Base-by-base conservation (phyloP, 176 grass and related monocot genomes). In the Neostapfia colusana region DNA sequence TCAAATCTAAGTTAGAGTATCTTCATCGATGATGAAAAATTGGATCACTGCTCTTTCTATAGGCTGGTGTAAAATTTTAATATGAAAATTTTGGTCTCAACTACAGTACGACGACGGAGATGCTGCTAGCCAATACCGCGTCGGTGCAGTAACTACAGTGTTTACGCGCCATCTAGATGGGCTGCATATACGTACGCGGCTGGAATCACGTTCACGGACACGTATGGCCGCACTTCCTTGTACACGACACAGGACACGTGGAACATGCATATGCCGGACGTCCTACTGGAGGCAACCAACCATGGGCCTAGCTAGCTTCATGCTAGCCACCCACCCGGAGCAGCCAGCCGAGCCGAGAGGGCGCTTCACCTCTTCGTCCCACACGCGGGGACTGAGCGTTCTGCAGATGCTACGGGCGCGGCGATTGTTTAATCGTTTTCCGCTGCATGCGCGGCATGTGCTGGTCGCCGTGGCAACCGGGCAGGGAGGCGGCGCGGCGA, bases 381-480 rank as follows among this genome's bases (percentile, higher is more conserved):
- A 43, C 42, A 48, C 11, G 3, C 58, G 26, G 16, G 21, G 23
- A 23, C 72, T 15, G 26, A 10, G 73, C 46, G 41, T 25, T 0
- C 28, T 68, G 67, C 82, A 73, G 79, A 78, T 45, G 66, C 61
- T 26, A 23, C 51, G 21, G 51, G 60, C 54, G 54, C 8, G 50
- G 50, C 8, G 35, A 28, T 66, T 61, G 14, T 51, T 50, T 75
- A 77, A 59, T 63, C 13, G 59, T 18, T 43, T 35, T 50, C 31
- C 6, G 61, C 28, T 82, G 85, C 80, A 87, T 88, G 86, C 86
- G 59, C 76, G 86, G 81, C 81, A 70, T 76, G 81, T 84, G 76
- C 81, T 50, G 65, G 0, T 64, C 24, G 86, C 55, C 76, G 84
- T 83, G 84, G 81, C 75, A 76, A 72, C 25, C 49, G 50, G 26